Base-by-base conservation (phyloP, 768 basidiomycete species). In the Mycena floridula region DNA sequence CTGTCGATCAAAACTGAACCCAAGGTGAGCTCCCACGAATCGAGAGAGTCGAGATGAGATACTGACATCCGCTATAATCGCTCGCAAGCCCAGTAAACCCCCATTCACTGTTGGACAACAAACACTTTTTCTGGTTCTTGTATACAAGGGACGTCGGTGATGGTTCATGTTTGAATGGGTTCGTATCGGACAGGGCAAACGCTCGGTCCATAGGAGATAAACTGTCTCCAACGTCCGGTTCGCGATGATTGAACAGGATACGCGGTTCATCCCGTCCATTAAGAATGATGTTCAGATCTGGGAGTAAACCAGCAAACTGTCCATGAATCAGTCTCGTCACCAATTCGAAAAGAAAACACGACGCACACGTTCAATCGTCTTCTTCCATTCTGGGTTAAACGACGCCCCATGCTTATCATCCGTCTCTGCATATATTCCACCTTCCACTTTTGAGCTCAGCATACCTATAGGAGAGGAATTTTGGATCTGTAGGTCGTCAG, bases 241-340 rank as follows among this genome's bases (percentile, higher is more conserved):
- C 13, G 3, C 49, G 53, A 23, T 32, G 36, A 37, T 54, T 49
- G 47, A 54, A 54, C 15, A 45, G 18, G 13, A 48, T 43, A n/a
- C 53, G 53, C 12, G 53, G 53, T 23, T 54, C 53, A 20, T 54
- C 53, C 15, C 50, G 50, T 13, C 53, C 50, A 40, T 51, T 54
- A 22, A 54, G 43, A 4, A 54, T 42, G 18, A 54, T 16, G 20
- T 21, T 35, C 50, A 49, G 46, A 24, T 54, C 27, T 40, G 53
- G 53, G 40, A 54, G 37, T 28, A 47, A 46, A 13, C 37, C 38
- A 1, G 46, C 32, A 39, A 53, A 37, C 50, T 53, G 23, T n/a
- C 11, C 13, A 11, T n/a, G 25, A 7, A 30, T 47, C 11, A 23
- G n/a, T n/a, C n/a, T 21, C n/a, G 20, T 23, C 13, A 2, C 7